phyloP scores from a whole-genome alignment of 2,329 filamentous ascomycete genomes.

The Penicillium sp. region DNA sequence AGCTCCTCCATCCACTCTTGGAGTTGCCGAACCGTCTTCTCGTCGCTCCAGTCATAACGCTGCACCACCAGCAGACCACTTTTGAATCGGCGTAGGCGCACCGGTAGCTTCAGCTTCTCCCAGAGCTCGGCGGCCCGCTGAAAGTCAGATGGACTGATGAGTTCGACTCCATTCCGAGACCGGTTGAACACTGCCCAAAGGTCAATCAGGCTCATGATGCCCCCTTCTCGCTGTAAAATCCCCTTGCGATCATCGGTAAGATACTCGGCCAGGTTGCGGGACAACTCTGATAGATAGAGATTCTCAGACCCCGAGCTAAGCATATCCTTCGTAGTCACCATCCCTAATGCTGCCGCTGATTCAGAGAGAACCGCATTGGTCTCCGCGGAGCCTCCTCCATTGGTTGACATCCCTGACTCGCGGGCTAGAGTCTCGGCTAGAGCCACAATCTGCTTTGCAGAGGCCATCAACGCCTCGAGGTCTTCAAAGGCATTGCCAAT shows the following conservation, averaged over 20 bases:
- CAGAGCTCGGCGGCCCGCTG: conserved; percentile 85
- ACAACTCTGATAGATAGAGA: conserved; percentile 84
- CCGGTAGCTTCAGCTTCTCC: conserved; percentile 82
- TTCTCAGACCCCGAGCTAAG: conserved; percentile 78
- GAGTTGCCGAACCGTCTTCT: conserved; percentile 78
- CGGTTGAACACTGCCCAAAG: conserved; percentile 95
- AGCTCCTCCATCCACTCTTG: conserved; percentile 75
- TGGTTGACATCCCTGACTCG: conserved; percentile 61
- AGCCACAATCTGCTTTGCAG: conserved; percentile 92
- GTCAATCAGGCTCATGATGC: conserved; percentile 86
- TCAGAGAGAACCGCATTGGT: conserved; percentile 75
- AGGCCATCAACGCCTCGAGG: conserved; percentile 94
- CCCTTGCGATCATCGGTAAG: conserved; percentile 81
- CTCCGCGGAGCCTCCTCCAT: conserved; percentile 65
- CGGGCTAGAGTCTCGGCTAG: conserved; percentile 84
- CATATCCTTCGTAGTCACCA: conserved; percentile 95
- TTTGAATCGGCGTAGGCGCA: conserved; percentile 84
- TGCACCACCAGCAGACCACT: conserved; percentile 95
- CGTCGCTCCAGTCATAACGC: conserved; percentile 82
- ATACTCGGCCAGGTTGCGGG: conserved; percentile 84
- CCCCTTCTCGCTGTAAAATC: conserved; percentile 75
- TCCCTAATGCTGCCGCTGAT: conserved; percentile 78
- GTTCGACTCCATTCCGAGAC: conserved; percentile 86
- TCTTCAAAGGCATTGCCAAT: conserved; percentile 96
- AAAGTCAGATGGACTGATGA: conserved; percentile 89